Conservation (phyloP, 2,329 filamentous ascomycete genomes). For the Shiraia sp. region DNA sequence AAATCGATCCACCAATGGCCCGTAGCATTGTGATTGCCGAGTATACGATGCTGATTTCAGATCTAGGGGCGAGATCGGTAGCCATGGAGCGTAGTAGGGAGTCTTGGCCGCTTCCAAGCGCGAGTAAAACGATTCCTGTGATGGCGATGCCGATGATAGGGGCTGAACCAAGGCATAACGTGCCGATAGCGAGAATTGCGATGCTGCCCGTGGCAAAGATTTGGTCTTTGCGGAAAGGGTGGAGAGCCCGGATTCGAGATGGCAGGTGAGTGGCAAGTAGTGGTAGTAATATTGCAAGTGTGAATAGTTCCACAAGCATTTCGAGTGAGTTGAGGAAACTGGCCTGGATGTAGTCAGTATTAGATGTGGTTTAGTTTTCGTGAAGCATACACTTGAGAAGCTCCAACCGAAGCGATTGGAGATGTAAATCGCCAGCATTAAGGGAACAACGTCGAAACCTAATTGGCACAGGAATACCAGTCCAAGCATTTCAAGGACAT, state of each 20-base stretch:
- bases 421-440: constrained; percentile 22
- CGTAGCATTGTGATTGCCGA: constrained; percentile 25
- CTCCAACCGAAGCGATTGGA: constrained; percentile 22
- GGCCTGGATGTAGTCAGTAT: constrained; percentile 9
- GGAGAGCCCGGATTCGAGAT: not conserved
- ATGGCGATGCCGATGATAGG: constrained; percentile 14
- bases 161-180: constrained; percentile 14
- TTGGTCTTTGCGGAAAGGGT: constrained; percentile 12
- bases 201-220: constrained; percentile 11
- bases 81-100: constrained; percentile 20
- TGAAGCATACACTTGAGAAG: constrained; percentile 18
- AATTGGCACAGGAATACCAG: constrained; percentile 20
- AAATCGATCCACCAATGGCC: constrained; percentile 19
- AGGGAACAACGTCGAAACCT: constrained; percentile 18
- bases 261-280: constrained; percentile 9
- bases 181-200: constrained; percentile 10
- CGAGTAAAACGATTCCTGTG: constrained; percentile 14
- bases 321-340: constrained; percentile 21
- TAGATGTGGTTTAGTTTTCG: not conserved
- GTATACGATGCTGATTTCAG: constrained; percentile 17
- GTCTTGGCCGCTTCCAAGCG: constrained; percentile 22
- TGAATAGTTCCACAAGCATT: constrained; percentile 19
- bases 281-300: constrained; percentile 12
- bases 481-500: constrained; percentile 11
- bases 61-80: constrained; percentile 17